Percentiles rank a stretch among this genome's conserved stretches.
Evolutionary conservation across 1,139 yeast species (phyloP).

Genomic region (Blastobotrys raffinosifermentans): DNA sequence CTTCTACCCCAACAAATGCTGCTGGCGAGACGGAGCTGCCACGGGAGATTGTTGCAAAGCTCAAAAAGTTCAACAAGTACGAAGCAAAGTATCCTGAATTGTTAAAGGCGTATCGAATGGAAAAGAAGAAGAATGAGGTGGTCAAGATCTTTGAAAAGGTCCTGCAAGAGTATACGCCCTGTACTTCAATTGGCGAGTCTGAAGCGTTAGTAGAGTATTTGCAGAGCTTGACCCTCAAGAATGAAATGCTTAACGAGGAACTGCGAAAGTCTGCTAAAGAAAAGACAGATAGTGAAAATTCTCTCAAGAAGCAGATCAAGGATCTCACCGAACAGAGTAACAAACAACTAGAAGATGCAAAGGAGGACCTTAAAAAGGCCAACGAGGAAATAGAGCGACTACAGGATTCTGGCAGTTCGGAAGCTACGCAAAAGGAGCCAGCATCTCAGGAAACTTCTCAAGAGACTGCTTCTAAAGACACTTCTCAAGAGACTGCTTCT

Average conservation of each 20-base stretch:
- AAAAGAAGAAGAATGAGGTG: slow-evolving; percentile 61
- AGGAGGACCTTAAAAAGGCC: too few species aligned
- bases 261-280: slow-evolving; percentile 37
- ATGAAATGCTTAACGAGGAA: slow-evolving; percentile 52
- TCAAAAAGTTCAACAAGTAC: slow-evolving; percentile 76
- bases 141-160: slow-evolving; percentile 64
- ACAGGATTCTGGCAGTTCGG: too few species aligned
- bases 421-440: too few species aligned
- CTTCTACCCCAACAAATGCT: neutral
- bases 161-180: slow-evolving; percentile 75
- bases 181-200: slow-evolving; percentile 66
- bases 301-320: slow-evolving; percentile 20
- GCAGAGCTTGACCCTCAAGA: slow-evolving; percentile 55
- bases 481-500: slow-evolving; percentile 10
- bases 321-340: too few species aligned
- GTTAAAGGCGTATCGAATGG: slow-evolving; percentile 76
- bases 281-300: slow-evolving; percentile 18
- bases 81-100: slow-evolving; percentile 81
- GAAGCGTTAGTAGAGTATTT: slow-evolving; percentile 66
- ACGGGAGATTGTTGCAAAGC: slow-evolving; percentile 50
- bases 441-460: slow-evolving; percentile 9
- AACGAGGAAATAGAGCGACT: slow-evolving; percentile 16
- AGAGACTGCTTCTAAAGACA: slow-evolving; percentile 9
- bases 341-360: slow-evolving; percentile 17
- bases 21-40: slow-evolving; percentile 37